phyloP scores from a whole-genome alignment of 208 protist genomes.

The Blechomonas ayalai region DNA sequence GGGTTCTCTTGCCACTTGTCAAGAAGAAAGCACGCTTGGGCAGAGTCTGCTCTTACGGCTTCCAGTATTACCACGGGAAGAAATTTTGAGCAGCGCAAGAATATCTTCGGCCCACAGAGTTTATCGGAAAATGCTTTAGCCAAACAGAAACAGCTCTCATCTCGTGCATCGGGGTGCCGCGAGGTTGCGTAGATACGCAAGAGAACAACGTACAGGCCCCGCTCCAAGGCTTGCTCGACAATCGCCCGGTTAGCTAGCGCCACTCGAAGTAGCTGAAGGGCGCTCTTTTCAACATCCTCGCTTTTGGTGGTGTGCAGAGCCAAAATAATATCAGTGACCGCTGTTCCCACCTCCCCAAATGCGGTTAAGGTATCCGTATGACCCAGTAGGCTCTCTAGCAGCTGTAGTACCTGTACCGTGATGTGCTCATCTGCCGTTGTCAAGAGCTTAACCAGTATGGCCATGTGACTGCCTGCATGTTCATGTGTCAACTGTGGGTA shows the following conservation, averaged over 20 bases:
- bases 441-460: constrained; percentile 21
- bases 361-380: constrained; percentile 17
- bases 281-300: constrained; percentile 10
- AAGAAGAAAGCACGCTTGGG: constrained; percentile 73
- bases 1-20: constrained; percentile 87
- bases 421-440: constrained; percentile 16
- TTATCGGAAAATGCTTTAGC: constrained; percentile 71
- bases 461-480: constrained; percentile 6
- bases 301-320: constrained; percentile 8
- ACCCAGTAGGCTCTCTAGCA: constrained; percentile 29
- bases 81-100: constrained; percentile 58
- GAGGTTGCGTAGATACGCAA: constrained; percentile 56
- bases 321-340: constrained; percentile 14
- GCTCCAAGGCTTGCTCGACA: constrained; percentile 63
- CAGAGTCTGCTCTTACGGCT: constrained; percentile 79
- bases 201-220: constrained; percentile 70
- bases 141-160: constrained; percentile 41
- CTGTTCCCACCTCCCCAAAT: constrained; percentile 12
- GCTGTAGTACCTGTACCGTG: constrained; percentile 8
- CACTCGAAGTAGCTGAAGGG: constrained; percentile 23
- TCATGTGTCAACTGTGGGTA: constrained; percentile 6
- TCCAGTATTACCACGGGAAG: constrained; percentile 88
- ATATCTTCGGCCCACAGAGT: constrained; percentile 79
- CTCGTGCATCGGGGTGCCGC: constrained; percentile 22
- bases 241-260: constrained; percentile 36